Evolutionary conservation across 1,284 basidiomycete genomes (phyloP), one percentile per base, ranked within the genome.

Genomic region (Malassezia psittaci): DNA sequence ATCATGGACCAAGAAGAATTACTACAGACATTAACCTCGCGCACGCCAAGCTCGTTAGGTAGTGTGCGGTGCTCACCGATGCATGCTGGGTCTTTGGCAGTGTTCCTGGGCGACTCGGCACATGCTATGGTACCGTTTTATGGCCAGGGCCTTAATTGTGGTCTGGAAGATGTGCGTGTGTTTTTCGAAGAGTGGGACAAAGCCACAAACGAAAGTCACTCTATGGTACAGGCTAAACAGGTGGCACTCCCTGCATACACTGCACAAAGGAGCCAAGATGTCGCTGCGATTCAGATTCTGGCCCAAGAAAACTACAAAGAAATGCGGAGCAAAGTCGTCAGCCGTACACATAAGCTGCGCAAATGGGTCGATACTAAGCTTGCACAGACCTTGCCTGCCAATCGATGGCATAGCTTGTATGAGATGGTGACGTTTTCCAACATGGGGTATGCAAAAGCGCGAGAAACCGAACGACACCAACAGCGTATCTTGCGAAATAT

Each of bases 41-140:
- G 94, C 77, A 87, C 89, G 57, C 81, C 90, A 65, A 88, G 86
- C 71, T 83, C 88, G 57, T 79, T 98, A 66, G 89, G 96, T 67
- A 89, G 85, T 65, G 86, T 91, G 68, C 89, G 88, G 85, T 83
- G 84, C 66, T 83, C 81, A 57, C 90, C 90, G 40, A 90, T 93
- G 76, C 87, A 91, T 75, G 90, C 88, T 79, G 83, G 83, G 75
- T 88, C 89, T 76, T 83, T 88, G 66, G 89, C 82, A 49, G 80
- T 96, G 37, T 81, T 98, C 51, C 78, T 98, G 47, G 93, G 93
- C 47, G 93, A 98, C 76, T 85, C 93, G 35, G 88, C 90, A 6
- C 93, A 98, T 77, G 86, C 88, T 40, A 96, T 96, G 90, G 88
- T 91, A 21, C 93, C 93, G 47, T 98, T 98, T 78, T 98, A 93